Evolutionary conservation across 768 basidiomycete genomes (phyloP).

Genomic region (Mycena sanguinolenta): DNA sequence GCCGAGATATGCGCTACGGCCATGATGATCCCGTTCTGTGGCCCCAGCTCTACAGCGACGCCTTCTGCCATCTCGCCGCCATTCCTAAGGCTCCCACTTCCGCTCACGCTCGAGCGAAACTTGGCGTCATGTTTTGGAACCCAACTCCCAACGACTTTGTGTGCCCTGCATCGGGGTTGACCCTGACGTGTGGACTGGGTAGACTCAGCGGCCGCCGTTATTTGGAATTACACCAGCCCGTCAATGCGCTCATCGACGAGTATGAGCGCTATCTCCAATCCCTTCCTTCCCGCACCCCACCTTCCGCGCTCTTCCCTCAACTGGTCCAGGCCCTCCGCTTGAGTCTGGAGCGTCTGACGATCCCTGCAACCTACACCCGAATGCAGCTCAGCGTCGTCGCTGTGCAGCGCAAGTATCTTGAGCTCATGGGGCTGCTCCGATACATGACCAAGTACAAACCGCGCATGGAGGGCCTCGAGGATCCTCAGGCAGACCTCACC

Average conservation of each 20-base stretch:
- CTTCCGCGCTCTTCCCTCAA: background rate
- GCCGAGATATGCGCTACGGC: background rate
- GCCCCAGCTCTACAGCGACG: background rate
- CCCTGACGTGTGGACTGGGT: no score
- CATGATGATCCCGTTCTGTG: background rate
- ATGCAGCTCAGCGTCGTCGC: no score
- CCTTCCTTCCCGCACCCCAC: background rate
- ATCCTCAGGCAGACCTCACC: background rate
- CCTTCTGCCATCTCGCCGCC: background rate
- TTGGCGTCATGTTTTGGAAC: background rate
- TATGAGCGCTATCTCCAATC: constrained; percentile 14
- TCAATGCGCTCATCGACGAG: background rate
- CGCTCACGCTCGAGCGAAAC: background rate
- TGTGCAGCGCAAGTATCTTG: no score
- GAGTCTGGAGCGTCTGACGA: background rate
- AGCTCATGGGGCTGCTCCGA: no score
- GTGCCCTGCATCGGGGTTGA: no score
- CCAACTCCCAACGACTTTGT: no score
- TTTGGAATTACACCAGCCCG: background rate
- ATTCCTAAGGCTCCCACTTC: background rate
- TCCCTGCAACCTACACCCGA: background rate
- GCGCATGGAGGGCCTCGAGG: constrained; percentile 22
- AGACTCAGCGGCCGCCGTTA: no score
- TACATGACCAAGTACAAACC: no score
- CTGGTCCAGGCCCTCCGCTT: no score